Base-by-base conservation (phyloP, 768 basidiomycete species). In the Boletus reticulatus region DNA sequence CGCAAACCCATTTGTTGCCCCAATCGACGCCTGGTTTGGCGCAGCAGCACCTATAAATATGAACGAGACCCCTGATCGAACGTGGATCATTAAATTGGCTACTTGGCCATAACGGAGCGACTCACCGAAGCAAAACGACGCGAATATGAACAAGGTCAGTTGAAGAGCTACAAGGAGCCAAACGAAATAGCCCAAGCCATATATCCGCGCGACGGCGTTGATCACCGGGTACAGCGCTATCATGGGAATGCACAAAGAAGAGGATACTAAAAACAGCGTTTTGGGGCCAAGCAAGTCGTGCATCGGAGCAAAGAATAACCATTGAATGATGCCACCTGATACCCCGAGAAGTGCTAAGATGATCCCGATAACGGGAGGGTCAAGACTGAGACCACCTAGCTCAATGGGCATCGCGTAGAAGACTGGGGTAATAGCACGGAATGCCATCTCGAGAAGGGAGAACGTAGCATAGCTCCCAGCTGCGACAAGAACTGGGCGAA, bases 21-120 rank as follows among this genome's bases (percentile, higher is more conserved):
- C 88, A 12, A 89, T 76, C 10, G 85, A 82, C 16, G 80, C 80
- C 55, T 77, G 76, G 65, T 86, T 87, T n/a, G 88, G 88, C 0
- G 88, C 75, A 27, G 87, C 77, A 29, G 81, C 80, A 43, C 78
- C 73, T 53, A 91, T 83, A 62, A 80, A 87, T 50, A 90, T 87
- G 69, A 89, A 88, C 34, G 87, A 75, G 34, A 84, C 78, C 14
- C 83, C 88, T 88, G 48, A 16, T 49, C 59, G 12, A 31, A 43
- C 11, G 12, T 19, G 3, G 12, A 41, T 20, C 32, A 29, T 55
- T n/a, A 59, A 37, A 34, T 17, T 36, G 29, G 32, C 19, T 27
- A 51, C 2, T 2, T 32, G 29, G 2, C 41, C 16, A 17, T 37
- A 27, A 20, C 13, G 22, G 6, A 19, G 0, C 4, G 22, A 66